Base-by-base conservation (phyloP, 169 alveolate species). In the Babesia bigemina region DNA sequence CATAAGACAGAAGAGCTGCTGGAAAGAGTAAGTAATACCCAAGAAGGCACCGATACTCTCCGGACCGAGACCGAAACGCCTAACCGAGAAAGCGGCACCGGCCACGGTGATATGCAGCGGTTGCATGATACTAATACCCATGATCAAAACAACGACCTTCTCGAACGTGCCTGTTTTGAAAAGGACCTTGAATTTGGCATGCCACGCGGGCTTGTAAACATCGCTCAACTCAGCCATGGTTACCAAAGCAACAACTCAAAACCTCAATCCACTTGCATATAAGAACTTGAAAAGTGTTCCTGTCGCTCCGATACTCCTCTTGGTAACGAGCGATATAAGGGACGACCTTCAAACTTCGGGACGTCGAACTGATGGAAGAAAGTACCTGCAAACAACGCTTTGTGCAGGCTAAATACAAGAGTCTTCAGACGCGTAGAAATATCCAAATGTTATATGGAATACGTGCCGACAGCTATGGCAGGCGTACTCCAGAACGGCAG, bases 61-160 rank as follows among this genome's bases (percentile, higher is more conserved):
- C 13, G 76, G 76, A 12, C 66, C 66, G 4, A 36, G 39, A 67
- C 76, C 76, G 56, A 67, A 67, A 28, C 76, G 39, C 45, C 66
- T 50, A 11, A 42, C 26, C 14, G 76, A 63, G 56, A 36, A 55
- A 21, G 58, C 52, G 24, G 59, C 12, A 67, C 76, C 76, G 24
- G 53, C 56, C 19, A 67, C 13, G 52, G 50, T 67, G 39, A 67
- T 9, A 4, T 50, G 49, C 13, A 67, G 52, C 12, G 76, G 76
- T 56, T 67, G 76, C 55, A 67, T 17, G 13, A 55, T 14, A 28
- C 45, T 33, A 9, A 67, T 1, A 55, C 76, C 76, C 45, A 36
- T 6, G 39, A 67, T 12, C 47, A 47, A 47, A 19, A 67, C 65
- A 26, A 65, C 33, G 22, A 26, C 7, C 12, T 12, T 11, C 65